phyloP scores from a whole-genome alignment of 805 yeast species.

The Myxozyma geophila region DNA sequence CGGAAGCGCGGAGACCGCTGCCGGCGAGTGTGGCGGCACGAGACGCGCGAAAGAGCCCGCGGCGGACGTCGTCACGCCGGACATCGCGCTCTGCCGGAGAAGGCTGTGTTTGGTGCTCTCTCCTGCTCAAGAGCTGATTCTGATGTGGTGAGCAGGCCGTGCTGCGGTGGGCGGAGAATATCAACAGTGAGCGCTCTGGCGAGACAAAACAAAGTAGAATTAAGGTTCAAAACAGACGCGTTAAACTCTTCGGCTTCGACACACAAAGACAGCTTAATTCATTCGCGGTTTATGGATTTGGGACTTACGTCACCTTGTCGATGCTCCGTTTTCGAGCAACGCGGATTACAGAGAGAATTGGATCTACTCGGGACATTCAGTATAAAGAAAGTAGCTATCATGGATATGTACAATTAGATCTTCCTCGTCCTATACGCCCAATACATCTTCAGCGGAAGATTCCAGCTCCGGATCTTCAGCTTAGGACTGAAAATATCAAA shows the following conservation, averaged over 20 bases:
- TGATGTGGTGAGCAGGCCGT: too few species aligned
- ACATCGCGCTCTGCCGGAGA: slow-evolving; percentile 3
- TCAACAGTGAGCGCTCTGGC: too few species aligned
- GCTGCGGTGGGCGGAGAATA: too few species aligned
- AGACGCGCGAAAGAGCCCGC: slow-evolving; percentile 11
- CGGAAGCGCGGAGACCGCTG: slow-evolving; percentile 31
- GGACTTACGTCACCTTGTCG: not conserved
- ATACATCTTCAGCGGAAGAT: slow-evolving; percentile 65
- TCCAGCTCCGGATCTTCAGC: slow-evolving; percentile 61
- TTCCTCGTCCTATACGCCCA: slow-evolving; percentile 51
- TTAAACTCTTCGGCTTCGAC: too few species aligned
- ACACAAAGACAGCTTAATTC: not conserved
- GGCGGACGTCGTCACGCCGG: slow-evolving; percentile 9
- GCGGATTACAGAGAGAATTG: too few species aligned
- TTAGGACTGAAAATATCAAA: slow-evolving; percentile 61
- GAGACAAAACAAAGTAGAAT: too few species aligned
- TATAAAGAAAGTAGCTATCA: too few species aligned
- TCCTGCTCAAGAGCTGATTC: not conserved
- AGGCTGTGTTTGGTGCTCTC: not conserved
- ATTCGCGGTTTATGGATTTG: not conserved
- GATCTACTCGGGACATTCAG: too few species aligned
- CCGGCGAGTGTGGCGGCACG: slow-evolving; percentile 31
- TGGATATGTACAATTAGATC: slow-evolving; percentile 40
- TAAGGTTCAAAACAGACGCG: too few species aligned
- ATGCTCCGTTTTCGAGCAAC: too few species aligned